Evolutionary conservation across 371 early-diverging fungal genomes (phyloP).

Genomic region (Saksenaea oblongispora): DNA sequence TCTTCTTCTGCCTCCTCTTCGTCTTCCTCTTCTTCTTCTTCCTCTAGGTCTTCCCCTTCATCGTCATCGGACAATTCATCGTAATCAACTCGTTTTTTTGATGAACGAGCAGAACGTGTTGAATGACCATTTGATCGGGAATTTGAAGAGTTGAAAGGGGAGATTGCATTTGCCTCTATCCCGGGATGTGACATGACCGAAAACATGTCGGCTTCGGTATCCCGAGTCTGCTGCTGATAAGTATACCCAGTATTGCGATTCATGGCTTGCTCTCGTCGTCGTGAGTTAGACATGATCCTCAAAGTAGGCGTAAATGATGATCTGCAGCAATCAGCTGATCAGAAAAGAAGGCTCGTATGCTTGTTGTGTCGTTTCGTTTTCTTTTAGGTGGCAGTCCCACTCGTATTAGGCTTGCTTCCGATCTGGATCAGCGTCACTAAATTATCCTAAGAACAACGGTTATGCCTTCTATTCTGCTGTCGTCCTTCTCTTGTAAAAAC

Average conservation of each 20-base stretch:
- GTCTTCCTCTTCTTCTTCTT: constrained; percentile 26
- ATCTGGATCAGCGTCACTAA: constrained; percentile 6
- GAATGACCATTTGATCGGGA: constrained; percentile 1
- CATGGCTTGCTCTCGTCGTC: constrained; percentile 7
- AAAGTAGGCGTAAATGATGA: constrained; percentile 1
- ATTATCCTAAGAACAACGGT: background rate
- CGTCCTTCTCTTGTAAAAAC: too few relatives aligned
- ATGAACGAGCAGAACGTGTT: background rate
- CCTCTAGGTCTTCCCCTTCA: constrained; percentile 6
- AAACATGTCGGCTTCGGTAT: background rate
- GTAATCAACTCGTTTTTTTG: constrained; percentile 38
- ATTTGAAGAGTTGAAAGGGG: background rate
- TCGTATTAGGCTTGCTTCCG: constrained; percentile 1
- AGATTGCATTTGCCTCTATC: background rate
- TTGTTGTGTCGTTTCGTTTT: constrained; percentile 5
- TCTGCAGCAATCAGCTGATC: constrained; percentile 7
- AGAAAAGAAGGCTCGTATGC: constrained; percentile 2
- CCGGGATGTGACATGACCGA: constrained; percentile 4
- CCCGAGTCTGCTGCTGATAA: constrained; percentile 2
- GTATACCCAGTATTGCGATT: constrained; percentile 1
- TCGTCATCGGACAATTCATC: constrained; percentile 48
- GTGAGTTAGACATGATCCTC: constrained; percentile 4
- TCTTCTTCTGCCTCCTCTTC: constrained; percentile 23
- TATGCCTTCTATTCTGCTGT: background rate
- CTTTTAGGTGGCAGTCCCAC: constrained; percentile 7